A percentile compares a stretch with the other conserved stretches of the same genome.
Conservation (phyloP, 2,329 filamentous ascomycete genomes). For the Graphium sp. region DNA sequence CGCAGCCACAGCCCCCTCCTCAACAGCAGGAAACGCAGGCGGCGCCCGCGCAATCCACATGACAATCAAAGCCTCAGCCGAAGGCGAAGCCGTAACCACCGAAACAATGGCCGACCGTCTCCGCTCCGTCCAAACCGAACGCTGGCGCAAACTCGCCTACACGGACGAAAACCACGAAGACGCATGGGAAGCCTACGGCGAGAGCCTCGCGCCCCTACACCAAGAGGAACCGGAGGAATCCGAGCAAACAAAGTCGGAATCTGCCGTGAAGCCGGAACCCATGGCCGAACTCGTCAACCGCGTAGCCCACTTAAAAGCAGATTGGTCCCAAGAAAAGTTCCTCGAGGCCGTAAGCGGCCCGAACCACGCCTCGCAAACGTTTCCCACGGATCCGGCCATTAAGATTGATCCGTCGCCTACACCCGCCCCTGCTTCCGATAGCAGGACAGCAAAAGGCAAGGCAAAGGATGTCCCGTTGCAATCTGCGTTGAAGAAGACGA, state of each 20-base stretch:
- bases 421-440: too few species aligned
- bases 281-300: constrained; percentile 29
- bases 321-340: too few species aligned
- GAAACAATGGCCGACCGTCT: constrained; percentile 64
- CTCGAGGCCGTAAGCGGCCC: too few species aligned
- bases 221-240: constrained; percentile 3
- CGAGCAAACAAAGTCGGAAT: constrained; percentile 8
- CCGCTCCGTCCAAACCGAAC: constrained; percentile 61
- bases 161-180: constrained; percentile 63
- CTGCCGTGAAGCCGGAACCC: constrained; percentile 5
- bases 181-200: constrained; percentile 61
- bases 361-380: too few species aligned
- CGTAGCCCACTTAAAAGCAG: too few species aligned
- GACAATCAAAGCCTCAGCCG: constrained; percentile 62
- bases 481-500: too few species aligned
- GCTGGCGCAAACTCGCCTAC: constrained; percentile 67
- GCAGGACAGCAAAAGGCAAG: too few species aligned
- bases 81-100: constrained; percentile 46
- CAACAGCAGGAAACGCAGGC: constrained; percentile 18
- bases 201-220: constrained; percentile 35
- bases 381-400: too few species aligned
- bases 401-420: too few species aligned
- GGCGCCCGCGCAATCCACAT: constrained; percentile 70
- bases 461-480: too few species aligned
- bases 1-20: constrained; percentile 12